A percentile compares a stretch with the other conserved stretches of the same genome.
Evolutionary conservation across 306 rosid species (phyloP).

Genomic region (Fragaria nilgerrensis): DNA sequence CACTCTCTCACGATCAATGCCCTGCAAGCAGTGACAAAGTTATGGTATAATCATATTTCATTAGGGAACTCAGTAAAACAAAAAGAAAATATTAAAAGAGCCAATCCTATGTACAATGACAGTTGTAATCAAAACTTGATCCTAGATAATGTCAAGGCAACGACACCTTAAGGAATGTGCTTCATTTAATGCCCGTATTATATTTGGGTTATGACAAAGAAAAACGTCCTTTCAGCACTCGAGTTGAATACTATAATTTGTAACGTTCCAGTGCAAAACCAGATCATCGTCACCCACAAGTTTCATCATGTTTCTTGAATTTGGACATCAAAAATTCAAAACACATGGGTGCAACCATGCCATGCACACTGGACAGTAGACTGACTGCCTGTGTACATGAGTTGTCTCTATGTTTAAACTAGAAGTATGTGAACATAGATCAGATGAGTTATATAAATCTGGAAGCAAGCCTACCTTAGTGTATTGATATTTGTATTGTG

Average conservation of each 20-base stretch:
- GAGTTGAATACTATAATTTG: neutral
- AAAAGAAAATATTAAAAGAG: neutral
- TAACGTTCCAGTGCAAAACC: neutral
- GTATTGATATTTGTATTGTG: neutral
- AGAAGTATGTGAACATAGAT: neutral
- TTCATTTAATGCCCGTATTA: neutral
- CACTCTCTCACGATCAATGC: conserved; percentile 81
- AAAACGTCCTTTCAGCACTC: neutral
- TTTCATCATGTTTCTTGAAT: neutral
- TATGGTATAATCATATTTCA: neutral
- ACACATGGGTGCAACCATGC: neutral
- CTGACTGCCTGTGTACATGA: neutral
- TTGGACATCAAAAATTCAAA: neutral
- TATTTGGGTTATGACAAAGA: neutral
- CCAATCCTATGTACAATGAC: neutral
- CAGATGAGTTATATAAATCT: neutral
- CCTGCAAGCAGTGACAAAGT: conserved; percentile 45
- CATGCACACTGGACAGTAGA: neutral
- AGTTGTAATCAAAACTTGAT: neutral
- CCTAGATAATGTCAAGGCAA: neutral
- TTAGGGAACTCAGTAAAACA: neutral
- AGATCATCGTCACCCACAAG: neutral
- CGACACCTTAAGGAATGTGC: neutral
- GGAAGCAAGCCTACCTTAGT: neutral
- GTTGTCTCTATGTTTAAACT: neutral